Evolutionary conservation across 2,329 filamentous ascomycete species (phyloP), one percentile per base, ranked within the genome.

Genomic region (Colletotrichum orchidophilum): DNA sequence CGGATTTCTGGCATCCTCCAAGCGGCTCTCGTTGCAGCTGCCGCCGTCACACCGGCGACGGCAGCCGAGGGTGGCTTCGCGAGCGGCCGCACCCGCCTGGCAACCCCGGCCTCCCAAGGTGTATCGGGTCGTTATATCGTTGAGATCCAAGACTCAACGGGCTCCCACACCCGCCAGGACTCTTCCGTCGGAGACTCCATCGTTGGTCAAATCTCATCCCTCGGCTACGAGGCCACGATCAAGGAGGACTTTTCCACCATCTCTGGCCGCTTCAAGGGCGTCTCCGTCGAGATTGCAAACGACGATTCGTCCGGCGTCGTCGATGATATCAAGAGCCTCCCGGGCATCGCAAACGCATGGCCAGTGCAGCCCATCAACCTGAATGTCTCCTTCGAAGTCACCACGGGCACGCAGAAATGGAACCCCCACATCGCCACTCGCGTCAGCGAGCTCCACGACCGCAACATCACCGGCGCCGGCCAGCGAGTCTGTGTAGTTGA

Each of bases 401-500:
- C 63, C 8, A 33, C 50, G 1, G 58, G 58, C 27, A 62, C 54
- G 5, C 64, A 63, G 0, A 59, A 72, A 2, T 75, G 74, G 74
- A 74, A 72, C 42, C 74, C 74, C 12, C 74, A 75, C 26, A 50
- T 59, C 8, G 55, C 63, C 2, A 75, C 74, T 0, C 59, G 71
- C 21, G 74, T 73, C 11, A 67, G 73, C 1, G 66, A 75, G 42
- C 58, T 75, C 6, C 74, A 75, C 64, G 62, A 66, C 7, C 61
- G 74, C 15, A 67, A 70, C 11, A 31, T 75, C 55, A 75, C 74
- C 39, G 74, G 74, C 11, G 60, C 66, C 7, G 74, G 74, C 0
- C 74, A 75, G 35, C 66, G 73, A n/a, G 70, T 74, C 13, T 75
- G 74, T 50, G 63, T 75, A n/a, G 62, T 75, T 18, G 74, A 75